phyloP scores from a whole-genome alignment of 305 asterid genomes.

The Fraxinus greggii region DNA sequence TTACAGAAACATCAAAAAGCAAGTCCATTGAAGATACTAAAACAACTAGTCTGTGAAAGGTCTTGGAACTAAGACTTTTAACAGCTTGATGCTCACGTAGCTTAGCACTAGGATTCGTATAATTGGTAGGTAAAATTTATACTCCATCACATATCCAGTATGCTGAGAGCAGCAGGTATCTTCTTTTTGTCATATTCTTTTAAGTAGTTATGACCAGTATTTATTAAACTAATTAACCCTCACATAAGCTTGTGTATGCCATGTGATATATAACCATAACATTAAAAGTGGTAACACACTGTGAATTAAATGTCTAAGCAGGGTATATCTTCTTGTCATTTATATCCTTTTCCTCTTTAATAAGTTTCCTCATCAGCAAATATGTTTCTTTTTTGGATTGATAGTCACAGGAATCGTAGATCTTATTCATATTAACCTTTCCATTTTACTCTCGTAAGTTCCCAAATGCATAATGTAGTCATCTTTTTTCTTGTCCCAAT shows the following conservation, averaged over 20 bases:
- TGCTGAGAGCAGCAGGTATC: constrained; percentile 14
- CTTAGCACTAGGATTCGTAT: constrained; percentile 1
- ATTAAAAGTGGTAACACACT: neutral
- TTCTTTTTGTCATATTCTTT: constrained; percentile 22
- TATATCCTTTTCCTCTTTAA: constrained; percentile 4
- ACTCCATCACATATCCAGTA: neutral
- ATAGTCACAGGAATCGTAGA: neutral
- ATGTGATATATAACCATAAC: neutral
- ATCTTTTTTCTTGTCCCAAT: neutral
- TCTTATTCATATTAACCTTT: neutral
- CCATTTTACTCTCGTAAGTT: neutral
- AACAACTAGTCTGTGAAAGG: neutral
- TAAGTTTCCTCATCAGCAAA: neutral
- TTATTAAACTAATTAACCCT: neutral
- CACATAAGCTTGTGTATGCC: neutral
- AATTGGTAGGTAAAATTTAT: constrained; percentile 15
- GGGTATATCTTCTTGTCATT: neutral
- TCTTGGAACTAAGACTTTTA: neutral
- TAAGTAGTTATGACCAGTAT: neutral
- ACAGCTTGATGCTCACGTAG: neutral
- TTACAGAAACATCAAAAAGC: neutral
- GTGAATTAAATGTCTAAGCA: constrained; percentile 7
- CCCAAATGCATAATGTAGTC: neutral
- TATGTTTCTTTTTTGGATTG: neutral
- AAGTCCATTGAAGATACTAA: neutral